Base-by-base conservation (phyloP, 2,329 filamentous ascomycete species). In the Fusarium decemcellulare region DNA sequence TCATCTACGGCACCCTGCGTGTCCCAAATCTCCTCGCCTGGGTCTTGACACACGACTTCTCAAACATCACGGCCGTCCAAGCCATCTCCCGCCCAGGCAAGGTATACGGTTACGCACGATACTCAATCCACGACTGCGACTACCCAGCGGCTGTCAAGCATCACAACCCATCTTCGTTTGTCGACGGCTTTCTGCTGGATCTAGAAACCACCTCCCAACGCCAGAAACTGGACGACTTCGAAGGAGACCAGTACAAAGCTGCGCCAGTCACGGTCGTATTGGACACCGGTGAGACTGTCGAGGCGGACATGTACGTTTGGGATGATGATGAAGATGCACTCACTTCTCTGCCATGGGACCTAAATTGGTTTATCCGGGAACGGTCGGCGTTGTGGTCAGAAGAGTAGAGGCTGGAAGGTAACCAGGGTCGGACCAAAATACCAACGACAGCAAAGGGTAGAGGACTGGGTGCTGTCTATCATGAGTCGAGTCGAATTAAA, bases 241-340 rank as follows among this genome's bases (percentile, higher is more conserved):
- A 80, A 43, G 76, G 76, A 0, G 71, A 77, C n/a, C 9, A 23
- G 0, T 78, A 77, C 32, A 63, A 51, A 4, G 15, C 59, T 2
- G 68, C 67, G 0, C 15, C 52, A 2, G 70, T 75, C 0, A 47
- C 37, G 0, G 67, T 68, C 0, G 32, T 46, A 2, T 18, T 75
- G 18, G 48, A 71, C 2, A 59, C 58, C 2, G 59, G 66, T 3
- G 59, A 65, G 4, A 62, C 23, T 3, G 47, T 75, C 2, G 67
- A 78, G 5, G 77, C 66, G 1, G 76, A 80, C 39, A 70, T 79
- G n/a, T 80, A 79, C 53, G 8, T 80, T 1, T 80, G 75, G 77
- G 55, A 65, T 34, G 72, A 75, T 0, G 65, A 74, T 2, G 2
- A 10, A 8, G 58, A 64, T 3, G 32, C 42, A 7, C 32, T 34